These are phyloP conservation scores for Fonsecaea pedrosoi DNA, from an alignment of 2,329 filamentous ascomycete genomes.

Conservation along the genomic window DNA sequence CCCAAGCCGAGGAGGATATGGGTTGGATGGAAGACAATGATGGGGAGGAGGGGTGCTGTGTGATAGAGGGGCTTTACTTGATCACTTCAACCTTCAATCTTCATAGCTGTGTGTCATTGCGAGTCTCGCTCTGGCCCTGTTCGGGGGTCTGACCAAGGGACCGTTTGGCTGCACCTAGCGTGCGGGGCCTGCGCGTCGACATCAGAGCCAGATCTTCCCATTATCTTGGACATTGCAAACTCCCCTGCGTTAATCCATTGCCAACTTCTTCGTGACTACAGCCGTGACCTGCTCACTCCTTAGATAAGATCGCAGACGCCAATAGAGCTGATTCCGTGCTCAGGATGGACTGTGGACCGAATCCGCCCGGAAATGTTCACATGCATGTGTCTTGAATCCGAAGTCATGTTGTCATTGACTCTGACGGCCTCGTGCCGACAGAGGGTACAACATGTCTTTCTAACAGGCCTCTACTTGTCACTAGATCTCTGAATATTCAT, in stretches of 20 bases:
- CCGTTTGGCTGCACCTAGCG: background rate
- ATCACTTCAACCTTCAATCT: background rate
- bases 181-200: background rate
- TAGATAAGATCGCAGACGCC: background rate
- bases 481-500: constrained; percentile 7
- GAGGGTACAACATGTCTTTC: constrained; percentile 27
- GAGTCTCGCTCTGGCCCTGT: background rate
- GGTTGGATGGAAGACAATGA: constrained; percentile 66
- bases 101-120: background rate
- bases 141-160: background rate
- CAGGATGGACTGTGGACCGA: background rate
- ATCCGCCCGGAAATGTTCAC: background rate
- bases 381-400: constrained; percentile 9
- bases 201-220: background rate
- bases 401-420: constrained; percentile 40
- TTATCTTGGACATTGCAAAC: background rate
- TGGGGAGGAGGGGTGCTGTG: constrained; percentile 35
- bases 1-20: constrained; percentile 56
- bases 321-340: background rate
- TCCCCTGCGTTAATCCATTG: background rate
- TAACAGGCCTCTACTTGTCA: background rate
- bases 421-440: constrained; percentile 14
- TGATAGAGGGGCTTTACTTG: constrained; percentile 12
- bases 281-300: background rate
- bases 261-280: background rate